Conservation (phyloP, 2,329 filamentous ascomycete genomes). For the Exophiala phaeomuriformis region DNA sequence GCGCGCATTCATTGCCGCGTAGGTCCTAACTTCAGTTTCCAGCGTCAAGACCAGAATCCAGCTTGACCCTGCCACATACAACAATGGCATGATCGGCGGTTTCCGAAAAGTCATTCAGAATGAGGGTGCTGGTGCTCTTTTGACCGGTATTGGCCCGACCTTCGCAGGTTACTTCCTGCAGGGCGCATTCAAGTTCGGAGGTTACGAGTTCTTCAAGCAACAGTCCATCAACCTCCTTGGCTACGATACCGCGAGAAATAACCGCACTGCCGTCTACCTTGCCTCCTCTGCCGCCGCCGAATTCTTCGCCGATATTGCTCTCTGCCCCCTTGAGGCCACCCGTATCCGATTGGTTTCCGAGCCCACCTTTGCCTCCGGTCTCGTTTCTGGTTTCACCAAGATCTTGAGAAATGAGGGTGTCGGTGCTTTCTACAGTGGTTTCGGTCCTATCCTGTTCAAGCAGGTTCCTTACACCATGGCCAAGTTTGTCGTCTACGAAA, state of each 20-base stretch:
- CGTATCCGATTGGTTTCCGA: constrained; percentile 88
- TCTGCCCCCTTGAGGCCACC: constrained; percentile 87
- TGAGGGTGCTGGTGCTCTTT: constrained; percentile 77
- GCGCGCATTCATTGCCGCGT: constrained; percentile 24
- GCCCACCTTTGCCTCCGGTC: constrained; percentile 74
- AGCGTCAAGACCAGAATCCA: constrained; percentile 96
- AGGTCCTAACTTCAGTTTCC: constrained; percentile 19
- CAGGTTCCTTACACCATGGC: constrained; percentile 91
- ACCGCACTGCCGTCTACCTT: constrained; percentile 75
- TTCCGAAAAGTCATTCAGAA: constrained; percentile 78
- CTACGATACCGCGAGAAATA: constrained; percentile 67
- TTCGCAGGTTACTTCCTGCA: constrained; percentile 89
- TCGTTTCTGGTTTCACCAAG: constrained; percentile 72
- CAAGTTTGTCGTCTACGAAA: constrained; percentile 93
- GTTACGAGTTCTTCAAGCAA: constrained; percentile 95
- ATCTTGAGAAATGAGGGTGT: constrained; percentile 76
- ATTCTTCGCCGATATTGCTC: constrained; percentile 59
- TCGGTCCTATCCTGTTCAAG: constrained; percentile 81
- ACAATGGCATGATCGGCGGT: constrained; percentile 76
- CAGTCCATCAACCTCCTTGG: constrained; percentile 75
- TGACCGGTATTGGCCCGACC: constrained; percentile 79
- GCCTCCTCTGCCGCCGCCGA: constrained; percentile 55
- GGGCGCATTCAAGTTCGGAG: constrained; percentile 87
- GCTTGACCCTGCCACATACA: constrained; percentile 83
- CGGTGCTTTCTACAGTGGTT: constrained; percentile 83